These are phyloP conservation scores for Acanthamoeba triangularis DNA, from an alignment of 208 protist species.

Conservation along the genomic window DNA sequence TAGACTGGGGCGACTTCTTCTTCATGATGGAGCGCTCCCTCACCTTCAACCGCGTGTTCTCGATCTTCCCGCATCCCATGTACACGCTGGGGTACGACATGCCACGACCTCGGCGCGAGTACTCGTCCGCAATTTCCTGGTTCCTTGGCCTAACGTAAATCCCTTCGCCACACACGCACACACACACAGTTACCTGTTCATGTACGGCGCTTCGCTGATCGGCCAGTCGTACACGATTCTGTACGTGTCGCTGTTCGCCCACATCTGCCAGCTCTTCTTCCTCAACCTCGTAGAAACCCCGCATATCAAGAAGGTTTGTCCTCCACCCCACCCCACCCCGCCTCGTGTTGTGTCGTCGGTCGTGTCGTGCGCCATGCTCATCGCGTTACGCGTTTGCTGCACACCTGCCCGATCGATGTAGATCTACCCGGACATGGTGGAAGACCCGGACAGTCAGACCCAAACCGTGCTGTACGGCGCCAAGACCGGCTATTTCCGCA, in stretches of 20 bases:
- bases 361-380: too few species aligned
- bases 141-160: not conserved
- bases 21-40: conserved; percentile 96
- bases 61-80: conserved; percentile 97
- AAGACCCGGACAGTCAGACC: conserved; percentile 77
- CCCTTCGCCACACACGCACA: not conserved
- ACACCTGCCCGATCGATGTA: not conserved
- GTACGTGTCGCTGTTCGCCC: conserved; percentile 95
- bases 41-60: conserved; percentile 97
- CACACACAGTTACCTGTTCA: conserved; percentile 92
- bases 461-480: conserved; percentile 59
- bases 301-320: conserved; percentile 85
- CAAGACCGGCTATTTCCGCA: conserved; percentile 81
- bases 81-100: conserved; percentile 94
- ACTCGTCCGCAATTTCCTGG: not conserved
- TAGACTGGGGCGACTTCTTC: conserved; percentile 98
- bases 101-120: not conserved
- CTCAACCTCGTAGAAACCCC: conserved; percentile 96
- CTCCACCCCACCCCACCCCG: too few species aligned
- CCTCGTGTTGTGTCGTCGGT: too few species aligned
- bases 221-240: conserved; percentile 95
- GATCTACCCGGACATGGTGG: conserved; percentile 87
- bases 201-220: conserved; percentile 96
- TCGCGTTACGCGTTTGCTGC: too few species aligned
- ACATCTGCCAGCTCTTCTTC: conserved; percentile 96